phyloP scores from a whole-genome alignment of 768 basidiomycete genomes.

The Wakefieldia striispora region DNA sequence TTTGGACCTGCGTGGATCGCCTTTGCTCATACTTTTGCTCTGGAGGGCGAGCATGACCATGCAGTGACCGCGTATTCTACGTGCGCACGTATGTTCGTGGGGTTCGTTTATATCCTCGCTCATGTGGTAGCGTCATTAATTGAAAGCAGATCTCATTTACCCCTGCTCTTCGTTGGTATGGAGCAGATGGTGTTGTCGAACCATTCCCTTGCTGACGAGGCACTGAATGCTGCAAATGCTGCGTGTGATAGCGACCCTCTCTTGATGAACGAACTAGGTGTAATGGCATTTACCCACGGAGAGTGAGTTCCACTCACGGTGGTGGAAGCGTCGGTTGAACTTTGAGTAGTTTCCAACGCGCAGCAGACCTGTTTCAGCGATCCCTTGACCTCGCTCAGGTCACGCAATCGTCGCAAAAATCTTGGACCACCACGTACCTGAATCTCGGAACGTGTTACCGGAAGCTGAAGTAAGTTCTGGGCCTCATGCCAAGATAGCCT shows the following conservation, averaged over 20 bases:
- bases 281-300: constrained; percentile 86
- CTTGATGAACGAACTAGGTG: constrained; percentile 88
- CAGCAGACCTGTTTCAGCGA: constrained; percentile 66
- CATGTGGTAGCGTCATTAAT: constrained; percentile 5
- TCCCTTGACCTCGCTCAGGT: constrained; percentile 81
- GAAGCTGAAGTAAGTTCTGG: constrained; percentile 62
- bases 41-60: constrained; percentile 98
- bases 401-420: constrained; percentile 78
- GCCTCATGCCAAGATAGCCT: not conserved
- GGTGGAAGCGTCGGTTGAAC: not conserved
- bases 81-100: constrained; percentile 91
- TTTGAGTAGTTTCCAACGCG: constrained; percentile 66
- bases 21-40: constrained; percentile 95
- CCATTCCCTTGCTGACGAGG: constrained; percentile 78
- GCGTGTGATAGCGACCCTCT: constrained; percentile 90
- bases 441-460: constrained; percentile 91
- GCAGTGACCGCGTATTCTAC: constrained; percentile 99
- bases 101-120: constrained; percentile 48
- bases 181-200: constrained; percentile 93
- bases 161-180: constrained; percentile 96
- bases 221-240: constrained; percentile 73
- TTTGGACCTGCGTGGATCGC: constrained; percentile 98
- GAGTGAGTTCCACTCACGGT: constrained; percentile 49
- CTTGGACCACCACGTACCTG: constrained; percentile 88
- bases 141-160: constrained; percentile 84